These are phyloP conservation scores for Pseudopithomyces chartarum DNA, from an alignment of 2,329 filamentous ascomycete genomes.

Conservation along the genomic window DNA sequence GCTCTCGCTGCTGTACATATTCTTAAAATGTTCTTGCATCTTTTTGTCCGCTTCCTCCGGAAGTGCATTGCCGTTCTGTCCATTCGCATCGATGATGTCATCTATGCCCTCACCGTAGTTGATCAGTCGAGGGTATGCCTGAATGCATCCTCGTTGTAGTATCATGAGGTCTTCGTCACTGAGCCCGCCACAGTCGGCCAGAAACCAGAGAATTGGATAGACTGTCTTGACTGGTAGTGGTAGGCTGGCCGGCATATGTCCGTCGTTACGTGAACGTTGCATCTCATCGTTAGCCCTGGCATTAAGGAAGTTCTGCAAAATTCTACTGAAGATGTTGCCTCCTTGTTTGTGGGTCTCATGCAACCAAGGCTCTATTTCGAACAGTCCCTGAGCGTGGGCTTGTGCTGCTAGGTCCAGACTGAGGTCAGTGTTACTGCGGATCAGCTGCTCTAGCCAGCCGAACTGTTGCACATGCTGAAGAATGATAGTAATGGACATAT, in stretches of 20 bases:
- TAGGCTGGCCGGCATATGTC: slow-evolving; percentile 65
- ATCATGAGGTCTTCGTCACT: slow-evolving; percentile 73
- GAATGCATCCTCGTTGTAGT: slow-evolving; percentile 86
- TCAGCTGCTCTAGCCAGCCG: slow-evolving; percentile 81
- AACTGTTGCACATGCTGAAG: slow-evolving; percentile 82
- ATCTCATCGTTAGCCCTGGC: slow-evolving; percentile 85
- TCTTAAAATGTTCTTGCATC: slow-evolving; percentile 98
- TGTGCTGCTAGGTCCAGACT: slow-evolving; percentile 85
- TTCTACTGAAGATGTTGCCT: slow-evolving; percentile 69
- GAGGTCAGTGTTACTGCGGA: slow-evolving; percentile 79
- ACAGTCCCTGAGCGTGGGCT: slow-evolving; percentile 78
- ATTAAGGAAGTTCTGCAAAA: slow-evolving; percentile 78
- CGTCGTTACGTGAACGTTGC: slow-evolving; percentile 73
- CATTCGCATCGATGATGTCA: slow-evolving; percentile 86
- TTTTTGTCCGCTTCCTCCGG: slow-evolving; percentile 79
- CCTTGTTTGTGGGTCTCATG: slow-evolving; percentile 69
- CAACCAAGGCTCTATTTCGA: slow-evolving; percentile 83
- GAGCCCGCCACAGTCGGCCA: slow-evolving; percentile 61
- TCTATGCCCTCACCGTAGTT: slow-evolving; percentile 95
- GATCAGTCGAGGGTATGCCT: slow-evolving; percentile 89
- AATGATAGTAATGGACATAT: slow-evolving; percentile 69
- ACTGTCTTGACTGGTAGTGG: slow-evolving; percentile 86
- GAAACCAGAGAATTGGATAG: slow-evolving; percentile 75
- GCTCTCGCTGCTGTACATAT: slow-evolving; percentile 93
- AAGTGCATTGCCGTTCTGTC: slow-evolving; percentile 78